A percentile compares a stretch with the other conserved stretches of the same genome.
Conservation (phyloP, 768 basidiomycete species). For the Phanerochaete sordida region DNA sequence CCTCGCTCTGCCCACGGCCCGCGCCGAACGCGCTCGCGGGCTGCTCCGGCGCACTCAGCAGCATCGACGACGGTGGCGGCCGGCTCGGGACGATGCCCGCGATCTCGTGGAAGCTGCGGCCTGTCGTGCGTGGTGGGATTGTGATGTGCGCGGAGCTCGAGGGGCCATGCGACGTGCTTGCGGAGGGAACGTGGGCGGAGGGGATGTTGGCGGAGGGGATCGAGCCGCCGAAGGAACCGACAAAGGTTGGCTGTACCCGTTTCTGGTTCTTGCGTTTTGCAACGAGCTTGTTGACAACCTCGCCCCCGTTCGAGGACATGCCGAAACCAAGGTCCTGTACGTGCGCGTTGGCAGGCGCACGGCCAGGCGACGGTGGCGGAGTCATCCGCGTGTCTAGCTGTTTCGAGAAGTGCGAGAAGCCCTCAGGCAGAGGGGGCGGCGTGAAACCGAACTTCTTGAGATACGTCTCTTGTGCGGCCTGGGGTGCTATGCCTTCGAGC, state of each 20-base stretch:
- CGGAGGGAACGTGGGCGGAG: conserved; percentile 1
- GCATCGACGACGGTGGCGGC: background rate
- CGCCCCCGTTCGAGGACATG: conserved; percentile 31
- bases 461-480: conserved; percentile 72
- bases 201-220: conserved; percentile 33
- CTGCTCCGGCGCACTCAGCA: background rate
- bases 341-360: conserved; percentile 29
- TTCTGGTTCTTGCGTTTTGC: conserved; percentile 67
- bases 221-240: conserved; percentile 27
- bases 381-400: conserved; percentile 29
- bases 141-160: background rate
- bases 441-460: conserved; percentile 78
- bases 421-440: conserved; percentile 62
- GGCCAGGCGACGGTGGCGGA: conserved; percentile 47
- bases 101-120: conserved; percentile 16
- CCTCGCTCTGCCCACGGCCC: background rate
- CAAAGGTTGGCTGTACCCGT: conserved; percentile 48
- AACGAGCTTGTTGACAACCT: conserved; percentile 68
- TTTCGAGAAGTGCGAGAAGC: conserved; percentile 52
- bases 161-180: background rate
- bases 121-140: background rate
- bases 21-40: background rate
- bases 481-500: conserved; percentile 76
- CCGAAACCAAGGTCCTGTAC: conserved; percentile 40
- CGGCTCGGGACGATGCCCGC: conserved; percentile 12